A percentile compares a stretch with the other conserved stretches of the same genome.
Conservation (phyloP, 1,284 basidiomycete genomes). For the Apiotrichum veenhuisii region DNA sequence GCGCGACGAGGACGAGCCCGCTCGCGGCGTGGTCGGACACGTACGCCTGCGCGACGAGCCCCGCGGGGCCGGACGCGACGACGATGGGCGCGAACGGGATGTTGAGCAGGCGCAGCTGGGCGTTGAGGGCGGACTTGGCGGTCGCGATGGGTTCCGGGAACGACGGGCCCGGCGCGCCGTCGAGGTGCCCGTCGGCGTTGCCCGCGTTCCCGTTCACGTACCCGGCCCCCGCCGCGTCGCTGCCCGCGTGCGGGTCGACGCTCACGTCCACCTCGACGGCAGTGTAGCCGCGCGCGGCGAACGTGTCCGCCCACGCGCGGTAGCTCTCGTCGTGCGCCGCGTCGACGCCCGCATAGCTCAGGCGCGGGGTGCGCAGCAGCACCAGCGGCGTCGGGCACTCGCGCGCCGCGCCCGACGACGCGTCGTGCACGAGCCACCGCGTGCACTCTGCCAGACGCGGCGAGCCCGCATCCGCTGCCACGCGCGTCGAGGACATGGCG, state of each 20-base stretch:
- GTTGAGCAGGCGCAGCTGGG: slow-evolving; percentile 50
- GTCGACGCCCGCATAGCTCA: slow-evolving; percentile 5
- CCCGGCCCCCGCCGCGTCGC: not conserved
- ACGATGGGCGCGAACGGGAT: slow-evolving; percentile 64
- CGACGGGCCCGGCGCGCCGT: not conserved
- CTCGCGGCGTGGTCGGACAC: slow-evolving; percentile 62
- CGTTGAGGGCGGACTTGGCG: slow-evolving; percentile 29
- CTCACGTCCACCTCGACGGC: slow-evolving; percentile 58
- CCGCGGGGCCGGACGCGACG: slow-evolving; percentile 55
- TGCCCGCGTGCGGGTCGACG: slow-evolving; percentile 14
- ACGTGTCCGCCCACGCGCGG: slow-evolving; percentile 52
- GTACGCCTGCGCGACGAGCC: slow-evolving; percentile 62
- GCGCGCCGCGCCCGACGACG: slow-evolving; percentile 27
- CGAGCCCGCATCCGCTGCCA: not conserved
- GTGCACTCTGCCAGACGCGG: slow-evolving; percentile 16
- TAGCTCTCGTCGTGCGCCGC: slow-evolving; percentile 17
- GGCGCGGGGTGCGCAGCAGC: slow-evolving; percentile 31
- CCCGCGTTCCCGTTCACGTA: not conserved
- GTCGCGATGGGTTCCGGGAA: slow-evolving; percentile 21
- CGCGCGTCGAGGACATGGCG: not conserved
- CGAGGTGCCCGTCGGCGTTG: too few species aligned
- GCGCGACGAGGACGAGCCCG: slow-evolving; percentile 60
- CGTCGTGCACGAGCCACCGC: slow-evolving; percentile 32
- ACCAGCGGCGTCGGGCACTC: slow-evolving; percentile 43
- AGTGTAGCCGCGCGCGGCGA: slow-evolving; percentile 60